Evolutionary conservation across 495 filamentous ascomycete genomes (phyloP).

Genomic region (Astrocystis sublimbata): DNA sequence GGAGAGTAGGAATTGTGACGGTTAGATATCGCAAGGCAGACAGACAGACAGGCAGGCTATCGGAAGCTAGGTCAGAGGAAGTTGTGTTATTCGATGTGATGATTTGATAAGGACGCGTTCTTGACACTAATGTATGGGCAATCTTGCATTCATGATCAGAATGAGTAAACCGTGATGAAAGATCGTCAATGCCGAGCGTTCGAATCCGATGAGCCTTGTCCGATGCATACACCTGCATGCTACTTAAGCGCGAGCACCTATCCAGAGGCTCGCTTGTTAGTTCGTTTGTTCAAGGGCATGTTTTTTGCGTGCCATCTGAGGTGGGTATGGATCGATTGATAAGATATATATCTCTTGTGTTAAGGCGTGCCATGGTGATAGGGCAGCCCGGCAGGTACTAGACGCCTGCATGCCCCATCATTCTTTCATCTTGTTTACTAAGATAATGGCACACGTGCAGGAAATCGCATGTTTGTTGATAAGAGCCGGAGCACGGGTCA

Average conservation of each 20-base stretch:
- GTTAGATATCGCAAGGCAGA: not conserved
- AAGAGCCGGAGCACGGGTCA: constrained; percentile 6
- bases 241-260: not conserved
- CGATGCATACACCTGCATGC: not conserved
- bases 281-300: not conserved
- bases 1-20: no score
- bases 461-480: not conserved
- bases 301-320: not conserved
- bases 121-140: not conserved
- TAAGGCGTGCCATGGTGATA: not conserved
- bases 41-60: not conserved
- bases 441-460: no score
- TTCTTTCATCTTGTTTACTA: not conserved
- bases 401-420: constrained; percentile 5
- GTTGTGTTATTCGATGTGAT: not conserved
- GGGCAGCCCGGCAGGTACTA: not conserved
- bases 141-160: not conserved
- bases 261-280: not conserved
- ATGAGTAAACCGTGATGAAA: not conserved
- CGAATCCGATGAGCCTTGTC: not conserved
- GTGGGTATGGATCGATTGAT: not conserved
- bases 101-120: not conserved
- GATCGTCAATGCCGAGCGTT: not conserved
- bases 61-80: not conserved
- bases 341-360: not conserved